phyloP scores from a whole-genome alignment of 345 rosid genomes.

The Arabidopsis suecica region DNA sequence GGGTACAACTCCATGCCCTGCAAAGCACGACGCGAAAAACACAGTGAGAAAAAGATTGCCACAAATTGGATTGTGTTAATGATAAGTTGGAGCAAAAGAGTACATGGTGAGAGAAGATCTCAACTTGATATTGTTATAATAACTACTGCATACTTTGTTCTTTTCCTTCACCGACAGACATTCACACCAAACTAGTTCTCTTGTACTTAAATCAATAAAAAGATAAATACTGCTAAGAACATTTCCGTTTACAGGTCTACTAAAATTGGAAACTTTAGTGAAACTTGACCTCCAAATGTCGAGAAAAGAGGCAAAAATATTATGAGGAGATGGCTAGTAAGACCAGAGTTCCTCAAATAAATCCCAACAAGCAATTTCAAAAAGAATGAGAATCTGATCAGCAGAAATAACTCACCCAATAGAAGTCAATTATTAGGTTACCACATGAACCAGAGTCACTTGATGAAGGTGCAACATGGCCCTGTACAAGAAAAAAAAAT shows the following conservation, averaged over 20 bases:
- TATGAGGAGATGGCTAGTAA: slow-evolving; percentile 12
- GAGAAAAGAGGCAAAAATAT: slow-evolving; percentile 11
- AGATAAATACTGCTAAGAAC: slow-evolving; percentile 5
- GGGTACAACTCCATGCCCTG: slow-evolving; percentile 99
- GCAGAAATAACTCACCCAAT: slow-evolving; percentile 74
- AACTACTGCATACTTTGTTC: not conserved
- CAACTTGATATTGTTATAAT: not conserved
- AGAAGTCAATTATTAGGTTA: slow-evolving; percentile 89
- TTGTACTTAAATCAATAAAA: not conserved
- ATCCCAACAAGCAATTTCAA: slow-evolving; percentile 2
- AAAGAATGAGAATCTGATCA: slow-evolving; percentile 5
- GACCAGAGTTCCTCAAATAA: not conserved
- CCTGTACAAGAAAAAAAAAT: slow-evolving; percentile 55
- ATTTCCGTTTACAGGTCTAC: slow-evolving; percentile 9
- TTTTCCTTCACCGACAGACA: slow-evolving; percentile 1
- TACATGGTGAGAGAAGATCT: slow-evolving; percentile 19
- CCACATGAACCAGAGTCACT: slow-evolving; percentile 94
- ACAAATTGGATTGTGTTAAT: not conserved
- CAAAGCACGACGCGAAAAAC: slow-evolving; percentile 35
- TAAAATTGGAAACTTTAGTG: not conserved
- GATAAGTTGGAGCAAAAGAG: slow-evolving; percentile 29
- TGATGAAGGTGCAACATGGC: slow-evolving; percentile 93
- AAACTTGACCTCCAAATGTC: slow-evolving; percentile 14
- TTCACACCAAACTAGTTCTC: slow-evolving; percentile 9
- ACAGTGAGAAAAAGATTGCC: slow-evolving; percentile 25